Evolutionary conservation across 371 early-diverging fungal species (phyloP).

Genomic region (Batkoa obscura): DNA sequence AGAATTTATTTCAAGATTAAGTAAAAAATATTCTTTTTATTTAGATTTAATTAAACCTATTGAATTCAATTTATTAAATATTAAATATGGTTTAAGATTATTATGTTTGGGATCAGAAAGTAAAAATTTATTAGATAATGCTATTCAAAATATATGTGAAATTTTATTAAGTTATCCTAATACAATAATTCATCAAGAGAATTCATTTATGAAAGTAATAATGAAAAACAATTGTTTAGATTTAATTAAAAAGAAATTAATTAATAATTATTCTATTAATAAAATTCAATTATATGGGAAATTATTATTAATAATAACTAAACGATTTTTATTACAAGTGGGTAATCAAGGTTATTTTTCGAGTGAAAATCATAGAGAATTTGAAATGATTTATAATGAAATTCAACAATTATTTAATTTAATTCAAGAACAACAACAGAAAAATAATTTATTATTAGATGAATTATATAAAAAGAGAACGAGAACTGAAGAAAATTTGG

Average conservation of each 20-base stretch:
- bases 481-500: constrained; percentile 14
- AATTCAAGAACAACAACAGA: constrained; percentile 41
- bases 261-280: constrained; percentile 21
- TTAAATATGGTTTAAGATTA: constrained; percentile 59
- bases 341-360: constrained; percentile 30
- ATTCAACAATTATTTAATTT: constrained; percentile 40
- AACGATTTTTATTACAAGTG: constrained; percentile 25
- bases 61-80: constrained; percentile 39
- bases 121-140: neutral
- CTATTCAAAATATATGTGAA: neutral
- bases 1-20: constrained; percentile 39
- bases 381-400: constrained; percentile 35
- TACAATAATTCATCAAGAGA: constrained; percentile 10
- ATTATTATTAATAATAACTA: constrained; percentile 30
- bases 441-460: constrained; percentile 46
- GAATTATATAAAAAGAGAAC: constrained; percentile 41
- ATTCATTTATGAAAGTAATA: constrained; percentile 21
- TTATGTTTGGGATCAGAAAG: constrained; percentile 16
- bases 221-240: constrained; percentile 20
- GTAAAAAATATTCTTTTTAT: constrained; percentile 29
- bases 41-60: constrained; percentile 63
- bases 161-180: neutral
- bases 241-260: constrained; percentile 27
- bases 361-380: constrained; percentile 21
- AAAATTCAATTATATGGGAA: constrained; percentile 44